phyloP scores from a whole-genome alignment of 2,329 filamentous ascomycete species.

The Aspergillus tamarii region DNA sequence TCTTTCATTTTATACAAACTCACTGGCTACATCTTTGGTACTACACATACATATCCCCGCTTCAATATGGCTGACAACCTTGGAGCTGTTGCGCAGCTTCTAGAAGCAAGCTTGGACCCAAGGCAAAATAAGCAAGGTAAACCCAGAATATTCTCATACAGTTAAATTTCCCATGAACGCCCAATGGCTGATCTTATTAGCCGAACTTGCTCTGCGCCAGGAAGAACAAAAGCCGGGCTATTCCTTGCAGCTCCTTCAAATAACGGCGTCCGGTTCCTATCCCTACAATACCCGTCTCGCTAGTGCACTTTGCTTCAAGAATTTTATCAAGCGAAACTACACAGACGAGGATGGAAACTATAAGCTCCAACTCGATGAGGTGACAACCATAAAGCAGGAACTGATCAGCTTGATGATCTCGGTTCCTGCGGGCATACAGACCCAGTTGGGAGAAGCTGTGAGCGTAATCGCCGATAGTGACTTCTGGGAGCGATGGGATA shows the following conservation, averaged over 20 bases:
- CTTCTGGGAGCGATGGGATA: conserved; percentile 95
- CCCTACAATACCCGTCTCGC: conserved; percentile 80
- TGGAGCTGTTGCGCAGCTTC: conserved; percentile 73
- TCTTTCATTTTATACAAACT: neutral
- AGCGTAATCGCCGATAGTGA: conserved; percentile 97
- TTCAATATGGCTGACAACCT: conserved; percentile 63
- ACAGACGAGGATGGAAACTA: conserved; percentile 94
- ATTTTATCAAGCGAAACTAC: conserved; percentile 94
- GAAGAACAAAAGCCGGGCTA: conserved; percentile 85
- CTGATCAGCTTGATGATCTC: conserved; percentile 96
- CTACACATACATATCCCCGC: conserved; percentile 15
- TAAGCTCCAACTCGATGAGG: conserved; percentile 81
- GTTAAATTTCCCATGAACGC: neutral
- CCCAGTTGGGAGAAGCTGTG: conserved; percentile 93
- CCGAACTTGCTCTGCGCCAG: conserved; percentile 76
- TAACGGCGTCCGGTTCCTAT: conserved; percentile 75
- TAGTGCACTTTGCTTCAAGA: conserved; percentile 95
- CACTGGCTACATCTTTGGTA: conserved; percentile 4
- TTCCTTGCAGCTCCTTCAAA: conserved; percentile 84
- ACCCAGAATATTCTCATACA: conserved; percentile 27
- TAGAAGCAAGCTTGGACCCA: conserved; percentile 88
- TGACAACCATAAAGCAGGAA: conserved; percentile 88
- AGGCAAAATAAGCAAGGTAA: conserved; percentile 86
- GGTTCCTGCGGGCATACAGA: conserved; percentile 82
- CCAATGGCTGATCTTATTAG: conserved; percentile 51